Evolutionary conservation across 2,329 filamentous ascomycete species (phyloP), one percentile per base, ranked within the genome.

Genomic region (Pseudogymnoascus sp.): DNA sequence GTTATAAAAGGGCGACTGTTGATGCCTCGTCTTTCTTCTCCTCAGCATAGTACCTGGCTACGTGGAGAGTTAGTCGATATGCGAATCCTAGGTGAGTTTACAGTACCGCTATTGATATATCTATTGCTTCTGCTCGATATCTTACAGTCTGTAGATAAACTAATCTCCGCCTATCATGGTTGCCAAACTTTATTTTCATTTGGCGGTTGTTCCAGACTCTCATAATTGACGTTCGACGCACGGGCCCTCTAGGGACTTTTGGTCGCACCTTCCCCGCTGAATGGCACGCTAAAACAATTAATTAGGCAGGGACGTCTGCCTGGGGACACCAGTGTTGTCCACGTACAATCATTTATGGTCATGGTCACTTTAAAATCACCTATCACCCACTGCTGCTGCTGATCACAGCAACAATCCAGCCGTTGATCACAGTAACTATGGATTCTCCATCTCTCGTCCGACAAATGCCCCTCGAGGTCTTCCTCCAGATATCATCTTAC

Each of bases 401-500:
- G 15, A 30, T 50, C 25, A 50, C 25, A 18, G 25, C 15, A 28
- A 50, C 43, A 8, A 50, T 50, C 7, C 43, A 6, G 30, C 28
- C 14, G 28, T 20, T 35, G 11, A 53, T 35, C 6, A 18, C 28
- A 53, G n/a, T 18, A 18, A 15, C 47, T 11, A 53, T 53, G 47
- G 28, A 53, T 53, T 53, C 47, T 43, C 41, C 50, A 20, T 59
- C 65, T 20, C 60, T 38, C 2, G 36, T 66, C 58, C 30, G 50
- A 9, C 60, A 62, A 14, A 62, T 66, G 2, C 65, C 65, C 28
- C 47, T 64, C 7, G 65, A 14, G 85, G 70, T 88, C 11, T 75
- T 88, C 2, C 71, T 82, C 12, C 76, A 79, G 15, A 80, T 88
- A 64, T 77, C 81, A 1, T 70, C 71, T 3, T 72, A 76, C 57